Evolutionary conservation across 805 yeast genomes (phyloP).

Genomic region (Pichia heedii): DNA sequence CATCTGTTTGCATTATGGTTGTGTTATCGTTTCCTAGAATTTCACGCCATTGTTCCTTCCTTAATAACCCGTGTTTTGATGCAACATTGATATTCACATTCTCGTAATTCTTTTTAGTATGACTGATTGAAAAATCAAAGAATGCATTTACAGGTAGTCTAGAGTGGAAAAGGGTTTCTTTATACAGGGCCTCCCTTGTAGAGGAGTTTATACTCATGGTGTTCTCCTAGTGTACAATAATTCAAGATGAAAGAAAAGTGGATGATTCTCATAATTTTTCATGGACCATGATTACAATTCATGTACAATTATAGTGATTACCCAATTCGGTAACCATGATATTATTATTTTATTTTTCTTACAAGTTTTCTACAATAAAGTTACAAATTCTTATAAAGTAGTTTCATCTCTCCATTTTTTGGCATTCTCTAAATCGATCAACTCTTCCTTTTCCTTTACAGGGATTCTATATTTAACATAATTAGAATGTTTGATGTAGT

Average conservation of each 20-base stretch:
- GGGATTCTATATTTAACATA: conserved; percentile 33
- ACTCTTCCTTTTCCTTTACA: conserved; percentile 31
- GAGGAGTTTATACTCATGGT: no score
- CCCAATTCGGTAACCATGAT: no score
- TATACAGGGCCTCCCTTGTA: no score
- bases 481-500: conserved; percentile 35
- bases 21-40: not conserved
- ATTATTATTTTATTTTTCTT: no score
- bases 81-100: not conserved
- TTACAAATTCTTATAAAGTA: no score
- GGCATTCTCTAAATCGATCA: conserved; percentile 29
- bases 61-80: not conserved
- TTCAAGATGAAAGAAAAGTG: no score
- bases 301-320: no score
- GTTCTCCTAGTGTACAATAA: no score
- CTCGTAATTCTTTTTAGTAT: conserved; percentile 2
- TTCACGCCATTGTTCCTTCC: not conserved
- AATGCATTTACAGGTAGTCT: not conserved
- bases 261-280: no score
- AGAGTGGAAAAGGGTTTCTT: conserved; percentile 2
- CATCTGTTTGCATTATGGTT: not conserved
- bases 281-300: no score
- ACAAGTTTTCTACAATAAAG: no score
- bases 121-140: not conserved
- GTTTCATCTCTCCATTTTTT: conserved; percentile 7